These are phyloP conservation scores for Ophiostoma triangulosporum DNA, from an alignment of 2,329 filamentous ascomycete species.

Conservation along the genomic window DNA sequence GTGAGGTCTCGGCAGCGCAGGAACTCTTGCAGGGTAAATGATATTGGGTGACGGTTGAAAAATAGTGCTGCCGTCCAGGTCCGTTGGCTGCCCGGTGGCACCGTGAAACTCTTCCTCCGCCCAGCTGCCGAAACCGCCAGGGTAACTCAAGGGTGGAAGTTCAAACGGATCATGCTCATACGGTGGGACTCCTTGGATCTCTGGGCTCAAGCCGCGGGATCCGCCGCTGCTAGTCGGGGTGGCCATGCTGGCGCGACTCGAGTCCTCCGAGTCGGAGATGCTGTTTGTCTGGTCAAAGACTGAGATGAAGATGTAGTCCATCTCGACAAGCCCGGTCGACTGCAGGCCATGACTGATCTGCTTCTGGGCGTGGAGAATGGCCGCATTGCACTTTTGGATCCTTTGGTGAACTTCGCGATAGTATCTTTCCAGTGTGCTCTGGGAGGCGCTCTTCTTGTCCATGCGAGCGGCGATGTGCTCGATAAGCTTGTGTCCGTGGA, in stretches of 20 bases:
- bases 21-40: neutral
- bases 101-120: neutral
- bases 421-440: slow-evolving; percentile 17
- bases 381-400: slow-evolving; percentile 25
- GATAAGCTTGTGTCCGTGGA: slow-evolving; percentile 35
- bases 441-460: slow-evolving; percentile 18
- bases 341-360: slow-evolving; percentile 19
- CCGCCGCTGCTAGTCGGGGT: neutral
- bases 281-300: slow-evolving; percentile 39
- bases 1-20: neutral
- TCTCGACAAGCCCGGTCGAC: neutral
- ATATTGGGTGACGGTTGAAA: neutral
- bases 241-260: slow-evolving; percentile 10
- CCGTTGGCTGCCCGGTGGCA: neutral
- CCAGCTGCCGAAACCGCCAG: neutral
- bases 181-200: neutral
- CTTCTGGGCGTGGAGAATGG: slow-evolving; percentile 28
- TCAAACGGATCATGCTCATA: no score
- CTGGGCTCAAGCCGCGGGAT: neutral
- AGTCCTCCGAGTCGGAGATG: slow-evolving; percentile 33
- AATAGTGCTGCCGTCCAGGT: neutral
- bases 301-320: slow-evolving; percentile 20
- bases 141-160: neutral
- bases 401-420: slow-evolving; percentile 23
- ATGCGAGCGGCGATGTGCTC: slow-evolving; percentile 27